Evolutionary conservation across 305 asterid species (phyloP), one percentile per base, ranked within the genome.

Genomic region (Solanum aculeatissimum): DNA sequence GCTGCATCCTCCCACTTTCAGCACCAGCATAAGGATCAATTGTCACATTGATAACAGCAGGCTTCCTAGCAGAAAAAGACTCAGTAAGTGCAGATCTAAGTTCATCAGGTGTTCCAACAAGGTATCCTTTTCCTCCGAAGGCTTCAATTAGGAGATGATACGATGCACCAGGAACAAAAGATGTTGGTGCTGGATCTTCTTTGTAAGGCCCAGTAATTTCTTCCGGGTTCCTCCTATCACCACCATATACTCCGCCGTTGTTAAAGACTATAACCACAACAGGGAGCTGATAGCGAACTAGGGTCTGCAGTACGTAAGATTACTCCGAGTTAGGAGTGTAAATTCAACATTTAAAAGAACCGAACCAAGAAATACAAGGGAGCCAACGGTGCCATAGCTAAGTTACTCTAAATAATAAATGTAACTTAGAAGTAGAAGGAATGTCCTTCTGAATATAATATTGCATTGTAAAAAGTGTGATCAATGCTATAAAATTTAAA

Each of bases 221-320:
- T 14, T 94, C 97, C 2, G 93, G 93, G 85, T 83, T 92, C 89
- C 98, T 93, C 45, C 98, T 55, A 57, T 95, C 98, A 78, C 98
- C 98, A 35, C 98, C 98, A 35, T 94, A 94, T 12, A 95, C 97
- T 58, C 98, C 98, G 6, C 93, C 97, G 40, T 95, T 95, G 90
- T 95, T 95, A 87, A 95, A 95, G 87, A 95, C 98, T 85, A 95
- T 90, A 84, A 95, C 94, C 87, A 95, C 97, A 87, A 95, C 97
- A 8, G 98, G 97, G 84, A 95, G 88, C 88, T 93, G 95, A 81
- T 95, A 95, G 49, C 97, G 92, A 51, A 95, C 95, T 86, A 94
- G 88, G 11, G 98, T 94, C 98, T 95, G 84, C 83, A 83, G n/a
- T 77, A 45, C 23, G n/a, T 70, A 87, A 40, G 82, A 54, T 77